Evolutionary conservation across 805 yeast species (phyloP).

Genomic region (Metschnikowia gelsemii): DNA sequence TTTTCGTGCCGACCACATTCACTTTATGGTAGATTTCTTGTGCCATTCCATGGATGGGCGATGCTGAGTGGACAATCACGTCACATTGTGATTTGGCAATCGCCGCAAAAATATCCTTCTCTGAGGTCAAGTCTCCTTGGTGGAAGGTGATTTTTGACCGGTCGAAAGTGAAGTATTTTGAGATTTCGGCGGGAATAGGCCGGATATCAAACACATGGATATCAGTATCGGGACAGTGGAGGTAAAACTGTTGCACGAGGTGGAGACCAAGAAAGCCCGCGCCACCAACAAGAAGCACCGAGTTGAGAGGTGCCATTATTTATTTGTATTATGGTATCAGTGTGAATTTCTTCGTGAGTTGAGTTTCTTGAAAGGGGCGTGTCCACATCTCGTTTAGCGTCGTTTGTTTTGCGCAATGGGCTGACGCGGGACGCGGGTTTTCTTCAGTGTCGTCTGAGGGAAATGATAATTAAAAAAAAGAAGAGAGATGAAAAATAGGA

Average conservation of each 20-base stretch:
- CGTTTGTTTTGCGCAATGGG: too few species aligned
- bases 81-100: constrained; percentile 58
- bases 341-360: too few species aligned
- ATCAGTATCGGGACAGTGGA: constrained; percentile 59
- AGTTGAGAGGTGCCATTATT: constrained; percentile 29
- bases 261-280: constrained; percentile 94
- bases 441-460: too few species aligned
- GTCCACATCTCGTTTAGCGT: too few species aligned
- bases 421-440: too few species aligned
- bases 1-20: constrained; percentile 84
- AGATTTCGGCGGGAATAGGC: constrained; percentile 71
- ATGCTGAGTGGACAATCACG: constrained; percentile 91
- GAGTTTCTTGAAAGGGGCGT: too few species aligned
- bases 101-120: constrained; percentile 64
- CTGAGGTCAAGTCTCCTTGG: constrained; percentile 82
- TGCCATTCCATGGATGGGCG: constrained; percentile 87
- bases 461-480: too few species aligned
- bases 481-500: too few species aligned
- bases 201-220: constrained; percentile 91
- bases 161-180: constrained; percentile 75
- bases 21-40: constrained; percentile 83
- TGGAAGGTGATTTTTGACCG: constrained; percentile 56
- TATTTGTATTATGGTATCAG: not conserved
- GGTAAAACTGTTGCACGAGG: constrained; percentile 79
- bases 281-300: constrained; percentile 91